These are phyloP conservation scores for Calamus simplicifolius DNA, from an alignment of 176 grass and related monocot species.

Conservation along the genomic window DNA sequence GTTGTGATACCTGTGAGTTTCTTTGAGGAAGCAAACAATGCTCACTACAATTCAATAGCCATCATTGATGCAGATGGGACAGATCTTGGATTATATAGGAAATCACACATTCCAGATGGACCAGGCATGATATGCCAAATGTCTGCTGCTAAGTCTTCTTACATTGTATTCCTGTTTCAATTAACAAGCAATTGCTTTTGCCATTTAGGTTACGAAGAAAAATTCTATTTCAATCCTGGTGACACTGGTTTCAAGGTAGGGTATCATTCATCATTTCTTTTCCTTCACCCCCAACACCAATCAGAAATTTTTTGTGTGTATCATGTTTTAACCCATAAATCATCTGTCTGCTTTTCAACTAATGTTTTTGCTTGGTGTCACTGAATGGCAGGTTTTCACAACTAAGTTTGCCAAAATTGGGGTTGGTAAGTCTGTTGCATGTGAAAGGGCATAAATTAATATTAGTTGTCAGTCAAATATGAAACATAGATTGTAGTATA, in stretches of 20 bases:
- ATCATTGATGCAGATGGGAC: slow-evolving; percentile 86
- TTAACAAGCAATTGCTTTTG: background rate
- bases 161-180: background rate
- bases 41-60: slow-evolving; percentile 95
- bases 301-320: no score
- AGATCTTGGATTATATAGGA: slow-evolving; percentile 90
- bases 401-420: slow-evolving; percentile 89
- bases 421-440: slow-evolving; percentile 55
- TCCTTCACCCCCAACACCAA: background rate
- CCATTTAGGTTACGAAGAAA: slow-evolving; percentile 87
- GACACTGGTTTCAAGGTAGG: slow-evolving; percentile 88
- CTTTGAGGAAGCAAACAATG: slow-evolving; percentile 94
- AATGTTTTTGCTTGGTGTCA: background rate
- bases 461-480: no score
- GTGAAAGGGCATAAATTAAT: no score
- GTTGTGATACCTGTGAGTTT: slow-evolving; percentile 88
- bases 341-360: background rate
- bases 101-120: slow-evolving; percentile 95
- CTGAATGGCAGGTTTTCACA: slow-evolving; percentile 55
- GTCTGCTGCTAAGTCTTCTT: background rate
- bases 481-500: no score
- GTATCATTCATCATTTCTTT: background rate
- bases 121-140: slow-evolving; percentile 42
- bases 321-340: no score
- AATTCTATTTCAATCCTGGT: slow-evolving; percentile 90